phyloP scores from a whole-genome alignment of 164 flowering plant species.

The Liquidambar formosana region DNA sequence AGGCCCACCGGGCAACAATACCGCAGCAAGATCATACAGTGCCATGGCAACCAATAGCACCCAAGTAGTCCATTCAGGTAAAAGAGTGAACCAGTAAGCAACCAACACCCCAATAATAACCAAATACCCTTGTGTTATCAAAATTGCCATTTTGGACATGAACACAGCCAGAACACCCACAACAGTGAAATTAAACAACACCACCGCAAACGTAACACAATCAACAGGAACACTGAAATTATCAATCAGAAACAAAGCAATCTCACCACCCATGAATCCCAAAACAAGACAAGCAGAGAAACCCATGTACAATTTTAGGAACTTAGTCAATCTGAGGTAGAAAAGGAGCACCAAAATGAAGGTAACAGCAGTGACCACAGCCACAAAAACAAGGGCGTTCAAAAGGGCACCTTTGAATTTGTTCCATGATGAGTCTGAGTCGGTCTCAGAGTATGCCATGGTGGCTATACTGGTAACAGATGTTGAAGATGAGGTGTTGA shows the following conservation, averaged over 20 bases:
- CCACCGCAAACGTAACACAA: constrained; percentile 56
- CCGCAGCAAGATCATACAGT: constrained; percentile 97
- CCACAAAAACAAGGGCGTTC: constrained; percentile 82
- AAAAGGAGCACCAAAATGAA: constrained; percentile 85
- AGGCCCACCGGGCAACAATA: constrained; percentile 96
- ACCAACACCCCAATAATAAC: constrained; percentile 90
- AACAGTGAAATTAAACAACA: constrained; percentile 75
- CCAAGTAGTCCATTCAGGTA: constrained; percentile 99
- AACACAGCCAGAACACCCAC: constrained; percentile 86
- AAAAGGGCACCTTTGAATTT: constrained; percentile 87
- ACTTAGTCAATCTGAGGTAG: constrained; percentile 72
- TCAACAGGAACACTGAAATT: constrained; percentile 62
- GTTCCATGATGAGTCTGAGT: constrained; percentile 79
- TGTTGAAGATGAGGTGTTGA: constrained; percentile 42
- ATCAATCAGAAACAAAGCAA: constrained; percentile 52
- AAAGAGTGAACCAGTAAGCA: constrained; percentile 89
- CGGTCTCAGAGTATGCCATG: constrained; percentile 61
- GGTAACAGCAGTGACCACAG: constrained; percentile 65
- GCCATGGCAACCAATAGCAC: constrained; percentile 84
- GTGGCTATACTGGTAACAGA: constrained; percentile 59
- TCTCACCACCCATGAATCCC: constrained; percentile 87
- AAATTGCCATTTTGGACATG: constrained; percentile 69
- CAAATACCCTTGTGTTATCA: constrained; percentile 79
- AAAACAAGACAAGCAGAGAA: constrained; percentile 81
- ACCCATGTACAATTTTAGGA: constrained; percentile 82